Percentiles rank a stretch among this genome's conserved stretches.
phyloP scores from a whole-genome alignment of 257 asterid species.

The Lycium barbarum region DNA sequence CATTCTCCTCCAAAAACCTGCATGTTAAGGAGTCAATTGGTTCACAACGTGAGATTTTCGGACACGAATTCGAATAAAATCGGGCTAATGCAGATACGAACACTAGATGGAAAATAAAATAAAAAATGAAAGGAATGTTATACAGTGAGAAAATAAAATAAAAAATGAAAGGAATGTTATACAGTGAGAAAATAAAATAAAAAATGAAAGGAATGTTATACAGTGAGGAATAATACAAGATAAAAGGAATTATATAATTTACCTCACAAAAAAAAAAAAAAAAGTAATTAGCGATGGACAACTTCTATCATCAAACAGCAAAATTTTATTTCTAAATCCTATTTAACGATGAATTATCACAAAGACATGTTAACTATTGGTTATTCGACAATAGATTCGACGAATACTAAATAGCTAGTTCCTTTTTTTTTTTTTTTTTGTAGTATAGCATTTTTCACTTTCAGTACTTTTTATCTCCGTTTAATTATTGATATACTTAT shows the following conservation, averaged over 20 bases:
- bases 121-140: too few species aligned
- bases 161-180: too few species aligned
- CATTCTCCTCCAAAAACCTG: not conserved
- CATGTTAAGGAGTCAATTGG: not conserved
- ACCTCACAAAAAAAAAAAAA: not conserved
- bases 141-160: too few species aligned
- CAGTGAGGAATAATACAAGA: not conserved
- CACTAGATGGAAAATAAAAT: too few species aligned
- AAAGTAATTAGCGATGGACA: too few species aligned
- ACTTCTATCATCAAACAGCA: not conserved
- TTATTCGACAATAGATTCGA: not conserved
- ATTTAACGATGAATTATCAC: not conserved
- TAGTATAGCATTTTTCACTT: not conserved
- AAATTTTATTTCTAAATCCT: not conserved
- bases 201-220: not conserved
- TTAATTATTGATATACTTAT: not conserved
- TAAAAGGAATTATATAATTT: not conserved
- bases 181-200: too few species aligned
- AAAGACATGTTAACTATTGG: not conserved
- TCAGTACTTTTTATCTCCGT: not conserved
- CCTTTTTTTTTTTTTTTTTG: too few species aligned
- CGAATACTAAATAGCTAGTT: not conserved
- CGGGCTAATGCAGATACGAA: not conserved
- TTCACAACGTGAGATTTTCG: not conserved
- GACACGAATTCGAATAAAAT: not conserved